Percentiles rank a stretch among this genome's conserved stretches.
These are phyloP conservation scores for Aspergillus wentii DNA, from an alignment of 495 filamentous ascomycete species.

Conservation along the genomic window DNA sequence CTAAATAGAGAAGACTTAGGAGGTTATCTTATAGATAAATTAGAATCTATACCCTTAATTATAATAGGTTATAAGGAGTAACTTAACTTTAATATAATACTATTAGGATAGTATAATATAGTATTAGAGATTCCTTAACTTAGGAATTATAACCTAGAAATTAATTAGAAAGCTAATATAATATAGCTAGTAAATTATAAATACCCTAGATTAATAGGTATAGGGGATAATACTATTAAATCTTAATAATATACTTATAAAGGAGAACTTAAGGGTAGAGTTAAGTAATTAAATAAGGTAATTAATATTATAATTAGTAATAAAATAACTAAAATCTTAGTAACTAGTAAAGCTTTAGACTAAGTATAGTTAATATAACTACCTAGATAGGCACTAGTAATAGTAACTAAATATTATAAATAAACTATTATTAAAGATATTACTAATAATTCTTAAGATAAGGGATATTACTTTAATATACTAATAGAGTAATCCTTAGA, in stretches of 20 bases:
- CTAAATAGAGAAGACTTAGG: background rate
- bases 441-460: background rate
- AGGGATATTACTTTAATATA: too few species aligned
- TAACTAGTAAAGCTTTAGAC: background rate
- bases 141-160: constrained; percentile 11
- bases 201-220: too few species aligned
- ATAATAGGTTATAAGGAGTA: background rate
- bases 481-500: background rate
- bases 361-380: background rate
- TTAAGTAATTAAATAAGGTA: too few species aligned
- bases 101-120: background rate
- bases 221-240: too few species aligned
- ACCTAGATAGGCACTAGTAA: background rate
- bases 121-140: background rate
- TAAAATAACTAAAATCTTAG: background rate
- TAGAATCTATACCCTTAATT: background rate
- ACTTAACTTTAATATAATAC: background rate
- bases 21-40: background rate
- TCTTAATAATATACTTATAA: too few species aligned
- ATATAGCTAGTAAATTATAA: background rate
- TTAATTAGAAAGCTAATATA: background rate
- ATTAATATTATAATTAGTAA: too few species aligned
- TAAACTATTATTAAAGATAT: background rate
- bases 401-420: background rate
- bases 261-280: too few species aligned